Conservation (phyloP, 2,329 filamentous ascomycete species). For the Arthroderma sp. region DNA sequence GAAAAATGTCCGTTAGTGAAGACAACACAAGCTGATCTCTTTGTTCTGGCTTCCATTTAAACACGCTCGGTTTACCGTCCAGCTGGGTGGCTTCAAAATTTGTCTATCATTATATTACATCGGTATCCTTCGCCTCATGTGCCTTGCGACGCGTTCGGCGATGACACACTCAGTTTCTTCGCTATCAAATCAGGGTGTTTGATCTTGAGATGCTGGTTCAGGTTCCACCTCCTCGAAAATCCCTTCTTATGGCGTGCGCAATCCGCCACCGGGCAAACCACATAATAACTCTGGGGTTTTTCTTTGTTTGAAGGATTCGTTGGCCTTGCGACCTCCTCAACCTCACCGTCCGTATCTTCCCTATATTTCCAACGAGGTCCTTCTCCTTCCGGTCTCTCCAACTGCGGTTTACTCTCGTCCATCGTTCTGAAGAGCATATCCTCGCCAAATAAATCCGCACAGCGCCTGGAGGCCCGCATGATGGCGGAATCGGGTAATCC, state of each 20-base stretch:
- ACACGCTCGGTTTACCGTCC: no score
- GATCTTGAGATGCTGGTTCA: conserved; percentile 23
- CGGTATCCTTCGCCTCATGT: no score
- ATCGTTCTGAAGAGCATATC: conserved; percentile 52
- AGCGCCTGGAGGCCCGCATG: conserved; percentile 57
- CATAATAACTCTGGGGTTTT: conserved; percentile 2
- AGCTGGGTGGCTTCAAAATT: no score
- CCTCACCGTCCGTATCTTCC: conserved; percentile 8
- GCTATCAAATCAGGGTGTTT: conserved; percentile 15
- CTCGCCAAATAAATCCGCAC: conserved; percentile 61
- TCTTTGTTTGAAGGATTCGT: conserved; percentile 1
- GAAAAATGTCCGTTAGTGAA: no score
- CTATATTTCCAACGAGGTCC: conserved; percentile 17
- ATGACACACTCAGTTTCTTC: background rate
- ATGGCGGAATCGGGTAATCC: conserved; percentile 56
- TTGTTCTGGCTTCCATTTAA: no score
- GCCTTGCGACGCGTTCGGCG: no score
- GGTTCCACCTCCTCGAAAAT: conserved; percentile 25
- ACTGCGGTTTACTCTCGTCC: conserved; percentile 22
- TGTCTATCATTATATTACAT: no score
- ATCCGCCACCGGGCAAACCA: conserved; percentile 20
- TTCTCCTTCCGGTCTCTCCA: conserved; percentile 12
- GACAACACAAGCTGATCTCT: no score
- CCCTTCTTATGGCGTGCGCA: conserved; percentile 19
- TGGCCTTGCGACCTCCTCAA: background rate